Evolutionary conservation across 2,329 filamentous ascomycete species (phyloP).

Genomic region (Aspergillus piperis): DNA sequence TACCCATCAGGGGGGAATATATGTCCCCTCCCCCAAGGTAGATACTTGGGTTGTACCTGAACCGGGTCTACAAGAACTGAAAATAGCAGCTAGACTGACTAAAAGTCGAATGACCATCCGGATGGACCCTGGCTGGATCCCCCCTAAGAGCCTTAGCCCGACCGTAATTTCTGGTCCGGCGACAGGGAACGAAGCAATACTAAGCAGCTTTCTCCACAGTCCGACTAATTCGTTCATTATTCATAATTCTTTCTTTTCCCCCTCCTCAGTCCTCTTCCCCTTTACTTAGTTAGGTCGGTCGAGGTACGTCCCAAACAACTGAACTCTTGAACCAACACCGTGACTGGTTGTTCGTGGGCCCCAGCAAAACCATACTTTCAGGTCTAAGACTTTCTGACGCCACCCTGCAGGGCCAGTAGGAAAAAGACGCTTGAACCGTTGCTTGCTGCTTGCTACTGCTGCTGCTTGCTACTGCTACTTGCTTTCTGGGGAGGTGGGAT

Average conservation of each 20-base stretch:
- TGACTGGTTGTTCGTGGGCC: neutral
- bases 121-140: conserved; percentile 6
- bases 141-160: conserved; percentile 7
- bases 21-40: too few relatives aligned
- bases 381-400: neutral
- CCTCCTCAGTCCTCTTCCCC: neutral
- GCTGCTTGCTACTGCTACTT: neutral
- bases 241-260: too few relatives aligned
- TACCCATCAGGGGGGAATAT: too few relatives aligned
- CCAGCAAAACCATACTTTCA: too few relatives aligned
- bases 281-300: neutral
- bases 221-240: neutral
- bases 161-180: conserved; percentile 6
- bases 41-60: neutral
- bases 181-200: conserved; percentile 15
- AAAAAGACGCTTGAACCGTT: too few relatives aligned
- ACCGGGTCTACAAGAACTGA: conserved; percentile 1
- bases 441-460: neutral
- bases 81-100: conserved; percentile 1
- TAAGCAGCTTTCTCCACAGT: conserved; percentile 16
- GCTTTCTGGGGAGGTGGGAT: neutral
- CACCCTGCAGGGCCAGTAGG: conserved; percentile 5
- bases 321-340: neutral
- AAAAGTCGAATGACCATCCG: neutral
- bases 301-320: too few relatives aligned